Evolutionary conservation across 1,139 yeast species (phyloP).

Genomic region (Taphrina communis): DNA sequence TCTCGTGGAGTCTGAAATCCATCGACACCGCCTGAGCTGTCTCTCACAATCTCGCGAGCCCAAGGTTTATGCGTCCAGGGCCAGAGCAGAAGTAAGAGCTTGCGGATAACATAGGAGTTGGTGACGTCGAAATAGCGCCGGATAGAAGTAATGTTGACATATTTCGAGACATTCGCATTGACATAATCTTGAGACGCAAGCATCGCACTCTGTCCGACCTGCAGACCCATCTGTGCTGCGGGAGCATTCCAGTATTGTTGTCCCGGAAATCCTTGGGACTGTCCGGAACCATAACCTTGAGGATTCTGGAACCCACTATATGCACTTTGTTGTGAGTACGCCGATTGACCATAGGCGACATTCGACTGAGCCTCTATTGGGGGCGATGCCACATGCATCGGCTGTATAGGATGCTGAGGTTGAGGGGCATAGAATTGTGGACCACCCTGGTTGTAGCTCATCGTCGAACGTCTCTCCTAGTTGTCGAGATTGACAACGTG

Average conservation of each 20-base stretch:
- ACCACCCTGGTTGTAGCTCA: conserved; percentile 33
- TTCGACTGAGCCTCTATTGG: conserved; percentile 43
- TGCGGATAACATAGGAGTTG: conserved; percentile 79
- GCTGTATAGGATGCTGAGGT: conserved; percentile 57
- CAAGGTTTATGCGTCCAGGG: conserved; percentile 88
- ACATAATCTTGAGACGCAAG: conserved; percentile 71
- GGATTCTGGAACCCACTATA: conserved; percentile 42
- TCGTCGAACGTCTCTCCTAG: background rate
- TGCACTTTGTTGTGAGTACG: conserved; percentile 42
- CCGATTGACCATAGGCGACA: conserved; percentile 41
- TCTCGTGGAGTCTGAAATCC: conserved; percentile 73
- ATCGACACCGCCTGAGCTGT: conserved; percentile 53
- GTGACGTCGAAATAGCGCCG: conserved; percentile 91
- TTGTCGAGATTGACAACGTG: background rate
- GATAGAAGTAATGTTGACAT: conserved; percentile 57
- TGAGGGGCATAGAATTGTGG: conserved; percentile 57
- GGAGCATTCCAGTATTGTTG: conserved; percentile 71
- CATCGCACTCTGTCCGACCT: conserved; percentile 84
- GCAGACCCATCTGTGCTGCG: conserved; percentile 82
- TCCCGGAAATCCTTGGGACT: conserved; percentile 32
- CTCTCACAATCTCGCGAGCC: conserved; percentile 52
- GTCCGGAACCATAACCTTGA: conserved; percentile 11
- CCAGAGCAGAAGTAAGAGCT: conserved; percentile 73
- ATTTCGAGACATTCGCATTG: conserved; percentile 64
- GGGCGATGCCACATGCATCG: conserved; percentile 53